Percentiles rank a stretch among this genome's conserved stretches.
These are phyloP conservation scores for Malus fusca DNA, from an alignment of 306 rosid genomes.

Conservation along the genomic window DNA sequence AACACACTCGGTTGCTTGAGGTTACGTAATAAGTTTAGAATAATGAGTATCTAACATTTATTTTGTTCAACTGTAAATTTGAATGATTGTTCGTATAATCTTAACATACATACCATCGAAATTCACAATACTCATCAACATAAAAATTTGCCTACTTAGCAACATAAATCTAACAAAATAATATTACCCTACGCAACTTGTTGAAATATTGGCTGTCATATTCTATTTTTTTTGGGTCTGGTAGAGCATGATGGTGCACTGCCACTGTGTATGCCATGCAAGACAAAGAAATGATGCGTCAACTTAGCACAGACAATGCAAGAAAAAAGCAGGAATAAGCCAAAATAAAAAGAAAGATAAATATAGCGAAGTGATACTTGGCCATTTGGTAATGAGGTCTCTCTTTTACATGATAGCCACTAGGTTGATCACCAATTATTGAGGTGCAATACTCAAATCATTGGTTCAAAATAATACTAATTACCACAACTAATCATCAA, in stretches of 20 bases:
- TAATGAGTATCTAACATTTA: not conserved
- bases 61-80: not conserved
- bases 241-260: not conserved
- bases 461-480: not conserved
- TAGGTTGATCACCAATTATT: slow-evolving; percentile 15
- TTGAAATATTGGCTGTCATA: not conserved
- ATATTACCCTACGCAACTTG: not conserved
- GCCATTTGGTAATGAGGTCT: slow-evolving; percentile 24
- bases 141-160: not conserved
- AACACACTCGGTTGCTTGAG: not conserved
- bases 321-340: not conserved
- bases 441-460: not conserved
- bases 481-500: not conserved
- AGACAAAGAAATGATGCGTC: slow-evolving; percentile 23
- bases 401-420: slow-evolving; percentile 15
- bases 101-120: not conserved
- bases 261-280: not conserved
- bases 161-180: not conserved
- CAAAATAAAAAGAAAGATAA: not conserved
- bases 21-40: not conserved
- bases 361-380: slow-evolving; percentile 15
- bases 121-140: not conserved
- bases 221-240: not conserved
- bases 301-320: slow-evolving; percentile 23
- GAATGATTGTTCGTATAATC: not conserved